Base-by-base conservation (phyloP, 345 rosid genomes). In the Salix suchowensis region DNA sequence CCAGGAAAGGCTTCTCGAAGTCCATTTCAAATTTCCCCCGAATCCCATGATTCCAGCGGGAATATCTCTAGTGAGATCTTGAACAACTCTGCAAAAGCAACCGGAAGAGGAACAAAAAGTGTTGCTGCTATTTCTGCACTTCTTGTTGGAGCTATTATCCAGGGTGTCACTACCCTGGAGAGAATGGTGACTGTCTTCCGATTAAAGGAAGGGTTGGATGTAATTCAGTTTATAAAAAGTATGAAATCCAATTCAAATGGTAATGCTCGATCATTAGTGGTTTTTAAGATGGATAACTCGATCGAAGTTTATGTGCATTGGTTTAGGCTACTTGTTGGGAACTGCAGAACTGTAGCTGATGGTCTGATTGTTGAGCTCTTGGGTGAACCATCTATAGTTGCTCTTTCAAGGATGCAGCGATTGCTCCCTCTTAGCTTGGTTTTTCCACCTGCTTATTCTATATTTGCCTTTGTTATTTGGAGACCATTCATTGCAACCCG, bases 321-420 rank as follows among this genome's bases (percentile, higher is more conserved):
- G 97, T 96, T 96, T 77, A 89, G 99, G 82, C 84, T 96, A 64
- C 93, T 94, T 61, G 83, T 94, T 76, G 99, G 98, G 40, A 94
- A 90, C 83, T 91, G 96, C 82, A 90, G 89, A 84, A 92, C 95
- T 74, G 83, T 96, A 72, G 90, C 89, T 36, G 97, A 94, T 80
- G 99, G 99, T 73, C 80, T 92, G 64, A 81, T 96, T 76, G 91
- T 90, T 82, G 98, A 91, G 67, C 97, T 96, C 77, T 82, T 94
- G 74, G 99, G 98, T 46, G 97, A 96, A 82, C 93, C 94, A 74
- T 89, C 92, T 28, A 78, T 92, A 40, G 86, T 89, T 77, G 97
- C 98, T 84, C 86, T 96, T 76, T 91, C 94, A 52, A 92, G 97
- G 86, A 96, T 94, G 97, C 99, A 96, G 80, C 89, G 91, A 72